phyloP scores from a whole-genome alignment of 2,329 filamentous ascomycete genomes.

The Capronia epimyces region DNA sequence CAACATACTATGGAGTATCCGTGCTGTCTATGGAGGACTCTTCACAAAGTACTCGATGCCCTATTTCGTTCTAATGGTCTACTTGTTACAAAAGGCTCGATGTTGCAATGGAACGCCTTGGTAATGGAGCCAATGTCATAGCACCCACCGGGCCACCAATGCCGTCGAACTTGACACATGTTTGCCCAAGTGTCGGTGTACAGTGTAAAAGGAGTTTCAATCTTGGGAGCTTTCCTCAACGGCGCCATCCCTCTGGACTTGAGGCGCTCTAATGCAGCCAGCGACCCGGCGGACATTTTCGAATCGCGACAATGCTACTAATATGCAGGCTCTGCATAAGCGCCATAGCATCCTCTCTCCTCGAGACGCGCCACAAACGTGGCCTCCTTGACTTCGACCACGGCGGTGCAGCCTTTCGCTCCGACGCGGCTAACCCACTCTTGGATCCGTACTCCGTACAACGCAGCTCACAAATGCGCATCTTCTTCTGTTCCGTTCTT shows the following conservation, averaged over 20 bases:
- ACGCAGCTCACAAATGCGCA: too few relatives aligned
- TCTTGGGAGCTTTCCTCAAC: slow-evolving; percentile 1
- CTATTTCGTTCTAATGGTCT: not conserved
- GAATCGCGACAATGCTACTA: too few relatives aligned
- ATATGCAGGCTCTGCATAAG: slow-evolving; percentile 7
- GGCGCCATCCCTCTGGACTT: not conserved
- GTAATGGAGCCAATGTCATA: too few relatives aligned
- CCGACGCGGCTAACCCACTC: too few relatives aligned
- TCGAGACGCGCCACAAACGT: too few relatives aligned
- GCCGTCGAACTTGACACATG: not conserved
- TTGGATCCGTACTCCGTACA: too few relatives aligned
- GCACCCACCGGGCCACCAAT: too few relatives aligned
- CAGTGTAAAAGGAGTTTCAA: not conserved
- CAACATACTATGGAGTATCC: not conserved
- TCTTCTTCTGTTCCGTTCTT: too few relatives aligned
- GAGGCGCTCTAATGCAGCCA: slow-evolving; percentile 10
- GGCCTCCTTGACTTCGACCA: too few relatives aligned
- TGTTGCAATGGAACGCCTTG: too few relatives aligned
- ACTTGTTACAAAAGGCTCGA: too few relatives aligned
- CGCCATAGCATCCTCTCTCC: not conserved
- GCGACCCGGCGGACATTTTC: not conserved
- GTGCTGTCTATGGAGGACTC: slow-evolving; percentile 4
- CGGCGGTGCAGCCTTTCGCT: too few relatives aligned
- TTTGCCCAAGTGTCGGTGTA: slow-evolving; percentile 23
- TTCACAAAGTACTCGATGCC: not conserved